Conservation (phyloP, 352 stramenopile genomes). For the Phytopythium helicoides region DNA sequence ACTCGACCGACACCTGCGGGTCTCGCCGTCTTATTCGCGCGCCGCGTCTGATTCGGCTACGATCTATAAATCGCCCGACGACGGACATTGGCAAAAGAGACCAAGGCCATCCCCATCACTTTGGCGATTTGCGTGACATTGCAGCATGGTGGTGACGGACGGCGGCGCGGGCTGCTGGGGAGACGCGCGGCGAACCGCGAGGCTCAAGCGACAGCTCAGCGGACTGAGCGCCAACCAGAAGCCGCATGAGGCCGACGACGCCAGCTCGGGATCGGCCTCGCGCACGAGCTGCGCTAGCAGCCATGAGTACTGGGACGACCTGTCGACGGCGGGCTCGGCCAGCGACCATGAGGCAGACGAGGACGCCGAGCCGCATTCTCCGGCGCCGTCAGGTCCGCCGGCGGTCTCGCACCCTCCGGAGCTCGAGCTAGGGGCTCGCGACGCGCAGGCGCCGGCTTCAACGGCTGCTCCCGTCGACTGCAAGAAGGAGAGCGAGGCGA, state of each 20-base stretch:
- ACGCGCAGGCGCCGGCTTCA: neutral
- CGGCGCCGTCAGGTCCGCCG: constrained; percentile 5
- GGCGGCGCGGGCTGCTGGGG: constrained; percentile 22
- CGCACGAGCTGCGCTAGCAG: constrained; percentile 48
- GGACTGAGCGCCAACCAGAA: neutral
- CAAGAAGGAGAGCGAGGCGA: constrained; percentile 13
- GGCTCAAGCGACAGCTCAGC: constrained; percentile 28
- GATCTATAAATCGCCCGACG: too few relatives aligned
- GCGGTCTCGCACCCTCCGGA: constrained; percentile 9
- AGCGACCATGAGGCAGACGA: constrained; percentile 36
- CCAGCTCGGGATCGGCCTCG: constrained; percentile 27
- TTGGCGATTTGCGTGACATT: too few relatives aligned
- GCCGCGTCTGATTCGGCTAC: too few relatives aligned
- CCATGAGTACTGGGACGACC: constrained; percentile 44
- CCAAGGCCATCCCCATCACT: too few relatives aligned
- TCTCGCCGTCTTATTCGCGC: too few relatives aligned
- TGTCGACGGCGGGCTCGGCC: constrained; percentile 31
- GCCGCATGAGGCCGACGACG: neutral
- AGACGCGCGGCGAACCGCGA: constrained; percentile 26
- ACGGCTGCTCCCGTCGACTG: neutral
- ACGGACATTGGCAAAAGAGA: too few relatives aligned
- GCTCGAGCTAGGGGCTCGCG: constrained; percentile 11
- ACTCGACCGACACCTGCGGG: too few relatives aligned
- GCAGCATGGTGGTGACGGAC: constrained; percentile 2
- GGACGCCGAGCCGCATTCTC: constrained; percentile 15